Evolutionary conservation across 2,329 filamentous ascomycete species (phyloP).

Genomic region (Claviceps maximensis): DNA sequence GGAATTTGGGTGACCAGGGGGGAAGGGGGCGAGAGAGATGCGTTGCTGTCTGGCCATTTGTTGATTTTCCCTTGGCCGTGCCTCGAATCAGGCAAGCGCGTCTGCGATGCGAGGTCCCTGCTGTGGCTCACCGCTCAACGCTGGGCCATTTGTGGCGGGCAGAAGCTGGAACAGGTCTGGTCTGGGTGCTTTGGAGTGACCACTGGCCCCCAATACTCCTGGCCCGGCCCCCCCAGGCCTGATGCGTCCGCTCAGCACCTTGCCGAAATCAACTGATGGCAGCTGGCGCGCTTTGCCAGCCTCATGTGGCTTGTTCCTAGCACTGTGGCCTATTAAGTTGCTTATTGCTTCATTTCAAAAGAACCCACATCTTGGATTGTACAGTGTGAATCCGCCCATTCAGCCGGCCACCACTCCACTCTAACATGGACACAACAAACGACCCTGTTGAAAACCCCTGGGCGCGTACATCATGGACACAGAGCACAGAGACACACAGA

Average conservation of each 20-base stretch:
- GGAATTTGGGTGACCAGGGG: slow-evolving; percentile 30
- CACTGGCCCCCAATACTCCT: too few relatives aligned
- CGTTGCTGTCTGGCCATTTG: slow-evolving; percentile 23
- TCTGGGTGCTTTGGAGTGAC: too few relatives aligned
- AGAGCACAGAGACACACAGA: too few relatives aligned
- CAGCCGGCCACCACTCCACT: too few relatives aligned
- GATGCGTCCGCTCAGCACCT: background rate
- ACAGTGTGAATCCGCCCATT: background rate
- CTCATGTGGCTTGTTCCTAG: background rate
- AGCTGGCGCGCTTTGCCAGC: background rate
- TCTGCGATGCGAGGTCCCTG: slow-evolving; percentile 5
- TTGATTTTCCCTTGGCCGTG: slow-evolving; percentile 24
- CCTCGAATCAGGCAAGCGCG: slow-evolving; percentile 23
- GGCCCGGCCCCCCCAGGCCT: too few relatives aligned
- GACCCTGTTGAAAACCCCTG: background rate
- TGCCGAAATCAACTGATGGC: slow-evolving; percentile 1
- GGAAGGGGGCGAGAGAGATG: slow-evolving; percentile 8
- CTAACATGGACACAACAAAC: background rate
- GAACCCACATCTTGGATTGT: slow-evolving; percentile 1
- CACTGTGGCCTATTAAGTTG: slow-evolving; percentile 4
- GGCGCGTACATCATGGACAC: too few relatives aligned
- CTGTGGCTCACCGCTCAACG: slow-evolving; percentile 5
- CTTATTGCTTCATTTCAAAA: slow-evolving; percentile 4
- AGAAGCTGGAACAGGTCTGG: background rate
- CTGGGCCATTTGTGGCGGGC: background rate